phyloP scores from a whole-genome alignment of 129 eudicot genomes.

The Kitagawia praeruptora region DNA sequence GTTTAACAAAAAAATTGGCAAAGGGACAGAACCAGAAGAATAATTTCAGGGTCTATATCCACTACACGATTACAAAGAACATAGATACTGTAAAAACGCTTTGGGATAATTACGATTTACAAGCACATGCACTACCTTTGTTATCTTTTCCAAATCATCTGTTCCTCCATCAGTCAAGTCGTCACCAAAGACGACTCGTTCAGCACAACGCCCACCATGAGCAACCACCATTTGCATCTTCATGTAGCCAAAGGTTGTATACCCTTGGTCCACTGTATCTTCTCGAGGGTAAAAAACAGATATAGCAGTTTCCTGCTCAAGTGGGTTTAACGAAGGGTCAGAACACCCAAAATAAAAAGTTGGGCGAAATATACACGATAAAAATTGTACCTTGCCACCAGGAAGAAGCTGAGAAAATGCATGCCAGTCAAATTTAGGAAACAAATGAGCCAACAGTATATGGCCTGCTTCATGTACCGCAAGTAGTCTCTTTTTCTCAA shows the following conservation, averaged over 20 bases:
- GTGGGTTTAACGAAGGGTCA: slow-evolving; percentile 4
- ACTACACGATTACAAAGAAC: not conserved
- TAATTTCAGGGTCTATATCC: not conserved
- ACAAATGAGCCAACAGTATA: slow-evolving; percentile 81
- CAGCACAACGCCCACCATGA: slow-evolving; percentile 99
- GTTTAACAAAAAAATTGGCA: not conserved
- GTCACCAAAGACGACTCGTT: slow-evolving; percentile 77
- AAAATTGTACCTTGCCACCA: slow-evolving; percentile 73
- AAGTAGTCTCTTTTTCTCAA: slow-evolving; percentile 71
- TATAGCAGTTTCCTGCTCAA: slow-evolving; percentile 83
- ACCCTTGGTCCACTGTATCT: slow-evolving; percentile 74
- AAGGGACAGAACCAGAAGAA: not conserved
- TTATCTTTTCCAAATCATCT: slow-evolving; percentile 79
- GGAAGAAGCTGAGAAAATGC: slow-evolving; percentile 97
- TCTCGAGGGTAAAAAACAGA: slow-evolving; percentile 94
- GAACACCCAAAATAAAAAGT: not conserved
- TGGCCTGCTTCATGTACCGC: slow-evolving; percentile 99
- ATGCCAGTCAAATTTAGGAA: slow-evolving; percentile 95
- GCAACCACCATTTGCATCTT: slow-evolving; percentile 99
- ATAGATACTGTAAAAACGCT: not conserved
- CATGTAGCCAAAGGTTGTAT: slow-evolving; percentile 90
- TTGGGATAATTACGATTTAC: not conserved
- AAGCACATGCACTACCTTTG: slow-evolving; percentile 45
- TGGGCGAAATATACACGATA: not conserved
- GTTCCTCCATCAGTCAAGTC: slow-evolving; percentile 89